Evolutionary conservation across 805 yeast species (phyloP).

Genomic region (Ogataea populi-albae): DNA sequence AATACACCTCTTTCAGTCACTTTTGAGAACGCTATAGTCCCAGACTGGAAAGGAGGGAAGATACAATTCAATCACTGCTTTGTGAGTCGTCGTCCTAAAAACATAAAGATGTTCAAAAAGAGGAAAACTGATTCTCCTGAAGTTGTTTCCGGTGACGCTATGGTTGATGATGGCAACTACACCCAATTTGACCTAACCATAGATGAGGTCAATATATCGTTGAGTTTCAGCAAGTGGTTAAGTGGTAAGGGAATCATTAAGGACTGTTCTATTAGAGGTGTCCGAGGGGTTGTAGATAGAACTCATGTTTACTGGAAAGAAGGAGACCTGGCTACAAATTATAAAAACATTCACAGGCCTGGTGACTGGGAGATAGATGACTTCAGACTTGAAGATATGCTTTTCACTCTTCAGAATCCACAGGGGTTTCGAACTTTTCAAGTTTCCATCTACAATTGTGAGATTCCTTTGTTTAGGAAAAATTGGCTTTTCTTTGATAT

Average conservation of each 20-base stretch:
- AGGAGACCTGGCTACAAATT: conserved; percentile 78
- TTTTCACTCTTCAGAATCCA: conserved; percentile 82
- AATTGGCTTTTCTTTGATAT: conserved; percentile 93
- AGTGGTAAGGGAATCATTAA: conserved; percentile 86
- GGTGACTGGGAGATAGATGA: conserved; percentile 93
- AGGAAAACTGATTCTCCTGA: conserved; percentile 3
- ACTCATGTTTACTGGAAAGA: conserved; percentile 82
- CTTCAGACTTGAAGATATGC: conserved; percentile 78
- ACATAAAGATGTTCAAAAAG: conserved; percentile 31
- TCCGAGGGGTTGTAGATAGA: conserved; percentile 91
- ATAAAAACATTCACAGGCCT: conserved; percentile 66
- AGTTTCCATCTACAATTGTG: conserved; percentile 85
- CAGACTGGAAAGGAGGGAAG: conserved; percentile 87
- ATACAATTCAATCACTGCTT: conserved; percentile 82
- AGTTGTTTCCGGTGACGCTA: conserved; percentile 30
- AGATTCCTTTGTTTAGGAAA: conserved; percentile 72
- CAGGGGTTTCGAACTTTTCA: conserved; percentile 76
- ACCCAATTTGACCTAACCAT: conserved; percentile 93
- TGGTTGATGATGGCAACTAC: conserved; percentile 84
- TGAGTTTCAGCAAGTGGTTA: conserved; percentile 83
- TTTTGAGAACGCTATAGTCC: conserved; percentile 91
- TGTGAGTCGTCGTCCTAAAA: conserved; percentile 76
- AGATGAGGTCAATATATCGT: conserved; percentile 75
- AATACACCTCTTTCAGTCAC: conserved; percentile 81
- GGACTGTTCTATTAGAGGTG: conserved; percentile 74